A percentile compares a stretch with the other conserved stretches of the same genome.
These are phyloP conservation scores for Macroventuria anomochaeta DNA, from an alignment of 2,329 filamentous ascomycete species.

Conservation along the genomic window DNA sequence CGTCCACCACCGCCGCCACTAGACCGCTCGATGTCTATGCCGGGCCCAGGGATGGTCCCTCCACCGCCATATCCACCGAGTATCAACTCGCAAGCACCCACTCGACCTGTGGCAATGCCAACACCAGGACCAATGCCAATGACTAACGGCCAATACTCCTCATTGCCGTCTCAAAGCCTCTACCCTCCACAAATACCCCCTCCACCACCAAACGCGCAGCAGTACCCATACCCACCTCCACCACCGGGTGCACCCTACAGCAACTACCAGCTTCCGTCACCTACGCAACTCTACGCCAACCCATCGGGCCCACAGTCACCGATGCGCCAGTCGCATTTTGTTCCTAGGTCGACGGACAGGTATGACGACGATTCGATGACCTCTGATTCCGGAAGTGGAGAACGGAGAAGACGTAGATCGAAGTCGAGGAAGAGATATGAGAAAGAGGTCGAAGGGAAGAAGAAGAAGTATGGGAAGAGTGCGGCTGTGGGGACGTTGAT, in stretches of 20 bases:
- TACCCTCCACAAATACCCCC: conserved; percentile 13
- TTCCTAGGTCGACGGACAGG: conserved; percentile 8
- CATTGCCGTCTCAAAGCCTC: conserved; percentile 8
- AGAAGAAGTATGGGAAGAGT: conserved; percentile 33
- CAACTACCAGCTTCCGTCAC: conserved; percentile 8
- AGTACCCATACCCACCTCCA: conserved; percentile 9
- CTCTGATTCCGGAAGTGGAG: conserved; percentile 34
- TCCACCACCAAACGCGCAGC: background rate
- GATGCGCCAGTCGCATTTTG: conserved; percentile 22
- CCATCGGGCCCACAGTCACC: conserved; percentile 23
- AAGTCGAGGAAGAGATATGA: conserved; percentile 21
- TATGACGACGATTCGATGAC: conserved; percentile 30
- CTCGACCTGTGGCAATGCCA: conserved; percentile 22
- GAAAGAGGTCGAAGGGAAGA: conserved; percentile 17
- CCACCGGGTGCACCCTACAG: conserved; percentile 9
- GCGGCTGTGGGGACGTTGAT: conserved; percentile 44
- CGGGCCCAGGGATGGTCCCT: conserved; percentile 24
- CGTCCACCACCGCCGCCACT: conserved; percentile 30
- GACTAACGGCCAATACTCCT: conserved; percentile 12
- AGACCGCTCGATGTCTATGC: conserved; percentile 37
- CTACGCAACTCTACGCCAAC: conserved; percentile 16
- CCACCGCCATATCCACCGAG: conserved; percentile 16
- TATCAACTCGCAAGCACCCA: conserved; percentile 21
- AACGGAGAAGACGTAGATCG: conserved; percentile 22
- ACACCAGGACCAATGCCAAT: conserved; percentile 4